Percentiles rank a stretch among this genome's conserved stretches.
These are phyloP conservation scores for Durusdinium trenchii DNA, from an alignment of 73 alveolate genomes.

Conservation along the genomic window DNA sequence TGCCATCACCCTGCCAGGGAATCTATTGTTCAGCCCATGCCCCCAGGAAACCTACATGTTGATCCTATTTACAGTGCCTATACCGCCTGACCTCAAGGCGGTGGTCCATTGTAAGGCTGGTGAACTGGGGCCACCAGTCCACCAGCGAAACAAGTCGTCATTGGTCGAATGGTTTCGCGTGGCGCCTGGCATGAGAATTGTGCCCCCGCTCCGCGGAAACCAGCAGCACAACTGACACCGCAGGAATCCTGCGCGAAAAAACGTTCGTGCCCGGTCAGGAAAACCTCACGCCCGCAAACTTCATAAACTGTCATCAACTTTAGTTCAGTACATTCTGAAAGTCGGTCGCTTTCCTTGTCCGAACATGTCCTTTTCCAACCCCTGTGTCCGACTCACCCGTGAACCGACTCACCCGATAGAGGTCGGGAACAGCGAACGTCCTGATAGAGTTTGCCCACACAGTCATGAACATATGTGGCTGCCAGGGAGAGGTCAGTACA, in stretches of 20 bases:
- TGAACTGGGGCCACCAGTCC: too few relatives aligned
- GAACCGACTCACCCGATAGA: too few relatives aligned
- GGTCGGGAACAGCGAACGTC: background rate
- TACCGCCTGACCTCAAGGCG: too few relatives aligned
- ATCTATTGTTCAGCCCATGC: too few relatives aligned
- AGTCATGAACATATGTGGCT: constrained; percentile 20
- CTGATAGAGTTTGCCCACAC: constrained; percentile 42
- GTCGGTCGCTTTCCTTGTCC: background rate
- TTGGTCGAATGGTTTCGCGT: too few relatives aligned
- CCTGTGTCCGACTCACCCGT: too few relatives aligned
- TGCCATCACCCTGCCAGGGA: constrained; percentile 69
- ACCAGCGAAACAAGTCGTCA: too few relatives aligned
- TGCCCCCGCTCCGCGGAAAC: constrained; percentile 36
- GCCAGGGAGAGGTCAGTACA: constrained; percentile 52
- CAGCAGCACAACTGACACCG: constrained; percentile 61
- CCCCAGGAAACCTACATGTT: too few relatives aligned
- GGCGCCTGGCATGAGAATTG: constrained; percentile 28
- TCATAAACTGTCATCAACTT: too few relatives aligned
- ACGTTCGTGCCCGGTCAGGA: background rate
- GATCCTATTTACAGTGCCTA: too few relatives aligned
- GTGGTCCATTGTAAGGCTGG: too few relatives aligned
- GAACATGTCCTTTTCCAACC: too few relatives aligned
- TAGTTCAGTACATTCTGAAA: background rate
- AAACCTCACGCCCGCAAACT: background rate
- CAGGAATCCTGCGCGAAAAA: constrained; percentile 18